Evolutionary conservation across 176 grass and related monocot species (phyloP), one percentile per base, ranked within the genome.

Genomic region (Carex littledalei): DNA sequence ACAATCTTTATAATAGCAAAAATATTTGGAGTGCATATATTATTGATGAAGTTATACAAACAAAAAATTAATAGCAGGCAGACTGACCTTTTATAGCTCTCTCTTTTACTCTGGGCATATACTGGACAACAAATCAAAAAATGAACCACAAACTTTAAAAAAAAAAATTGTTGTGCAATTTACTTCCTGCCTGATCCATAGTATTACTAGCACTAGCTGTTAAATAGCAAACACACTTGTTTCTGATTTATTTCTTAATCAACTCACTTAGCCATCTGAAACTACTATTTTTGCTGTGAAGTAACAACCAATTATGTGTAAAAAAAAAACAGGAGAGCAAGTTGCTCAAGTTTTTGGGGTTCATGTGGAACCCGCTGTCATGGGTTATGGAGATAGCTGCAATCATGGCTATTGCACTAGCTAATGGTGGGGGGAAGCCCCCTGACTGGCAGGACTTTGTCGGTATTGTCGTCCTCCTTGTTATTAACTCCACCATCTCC

Each of bases 361-460:
- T 99, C 86, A 99, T 99, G 97, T 99, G 97, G 97, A 99, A 99
- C 78, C 97, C 97, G 0, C 81, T 99, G 0, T 99, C 97, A 29
- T 99, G 97, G 97, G 97, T 99, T 17, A 99, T 99, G 97, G 97
- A 99, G 67, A 67, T 81, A 14, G 93, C 96, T 4, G 97, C 97
- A 20, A 18, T 99, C 39, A 99, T 99, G 87, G 97, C 97, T 58
- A 99, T 99, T 53, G 91, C 29, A 0, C 82, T 96, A 0, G 97
- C 93, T 24, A 99, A 99, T 35, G 97, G 93, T 3, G 81, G 18
- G 37, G 85, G 87, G 3, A 71, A 87, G 77, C 93, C 97, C 9
- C 97, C 93, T 13, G 97, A 99, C 85, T 99, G 97, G 97, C 93
- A 99, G 73, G 97, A 99, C 87, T 99, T 99, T 67, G 81, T 99